Evolutionary conservation across 106 monocot species (phyloP), one percentile per base, ranked within the genome.

Genomic region (Ottelia alismoides): DNA sequence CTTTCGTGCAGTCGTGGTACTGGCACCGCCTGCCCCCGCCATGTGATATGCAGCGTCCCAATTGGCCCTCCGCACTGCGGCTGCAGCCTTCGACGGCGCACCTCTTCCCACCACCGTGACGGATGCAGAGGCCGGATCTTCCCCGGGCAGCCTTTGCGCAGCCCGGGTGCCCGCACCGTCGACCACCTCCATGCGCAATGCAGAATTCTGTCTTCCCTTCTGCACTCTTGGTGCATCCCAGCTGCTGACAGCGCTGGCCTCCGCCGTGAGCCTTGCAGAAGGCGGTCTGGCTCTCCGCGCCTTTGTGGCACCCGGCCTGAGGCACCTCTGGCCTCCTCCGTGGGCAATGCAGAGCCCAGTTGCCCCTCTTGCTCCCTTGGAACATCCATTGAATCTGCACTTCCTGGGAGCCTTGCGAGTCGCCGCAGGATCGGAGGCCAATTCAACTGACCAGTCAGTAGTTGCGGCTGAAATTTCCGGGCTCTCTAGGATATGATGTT

Each of bases 231-330:
- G 81, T 84, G 70, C 90, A 91, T 7, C 90, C 90, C 2, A 85
- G 64, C 21, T 70, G 64, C 22, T 81, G 60, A 49, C 90, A 91
- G 24, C 90, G 73, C 25, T 64, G 49, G 21, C 92, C 86, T 9
- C 92, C 85, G 29, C 86, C 78, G 52, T 79, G 76, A 20, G 86
- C 68, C 35, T 86, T 92, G 74, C 92, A 86, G 53, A 68, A 79
- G 30, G 78, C 82, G 25, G 81, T 76, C 22, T 74, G 69, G 46
- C 86, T 79, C 58, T 86, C 92, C 11, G 86, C 76, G 11, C 92
- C 86, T 49, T 92, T 92, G 67, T 74, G 85, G 76, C 79, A 86
- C 30, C 78, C 78, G 68, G 82, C 40, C 82, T 86, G 30, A 82
- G 78, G 65, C 86, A 92, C 44, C 86, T 59, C 22, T 82, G 82